Evolutionary conservation across 2,329 filamentous ascomycete species (phyloP).

Genomic region (Pseudogymnoascus sp.): DNA sequence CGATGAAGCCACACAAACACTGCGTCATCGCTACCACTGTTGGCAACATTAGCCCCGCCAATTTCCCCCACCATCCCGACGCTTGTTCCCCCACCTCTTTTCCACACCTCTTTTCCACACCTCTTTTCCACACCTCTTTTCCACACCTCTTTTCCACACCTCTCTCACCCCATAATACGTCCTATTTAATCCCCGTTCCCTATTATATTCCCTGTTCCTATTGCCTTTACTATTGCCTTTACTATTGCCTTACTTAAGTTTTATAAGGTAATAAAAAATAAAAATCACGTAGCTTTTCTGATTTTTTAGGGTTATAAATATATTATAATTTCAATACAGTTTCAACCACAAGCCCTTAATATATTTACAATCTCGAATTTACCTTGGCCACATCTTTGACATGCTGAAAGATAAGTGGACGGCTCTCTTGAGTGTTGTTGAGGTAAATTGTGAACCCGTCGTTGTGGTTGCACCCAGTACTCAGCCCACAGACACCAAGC

Average conservation of each 20-base stretch:
- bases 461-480: conserved; percentile 45
- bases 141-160: too few relatives aligned
- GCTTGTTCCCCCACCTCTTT: too few relatives aligned
- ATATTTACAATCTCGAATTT: background rate
- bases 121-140: too few relatives aligned
- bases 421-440: conserved; percentile 39
- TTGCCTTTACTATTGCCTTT: too few relatives aligned
- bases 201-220: too few relatives aligned
- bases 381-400: conserved; percentile 29
- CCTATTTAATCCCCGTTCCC: too few relatives aligned
- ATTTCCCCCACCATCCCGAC: too few relatives aligned
- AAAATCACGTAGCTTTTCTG: too few relatives aligned
- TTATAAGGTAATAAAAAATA: too few relatives aligned
- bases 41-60: background rate
- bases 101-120: too few relatives aligned
- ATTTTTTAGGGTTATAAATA: background rate
- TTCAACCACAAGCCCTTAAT: background rate
- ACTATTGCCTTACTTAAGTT: too few relatives aligned
- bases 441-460: conserved; percentile 50
- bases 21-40: background rate
- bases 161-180: too few relatives aligned
- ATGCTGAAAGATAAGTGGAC: conserved; percentile 36
- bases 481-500: conserved; percentile 42
- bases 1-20: background rate
- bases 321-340: background rate